Base-by-base conservation (phyloP, 1,284 basidiomycete genomes). In the Trichosporon ovoides region DNA sequence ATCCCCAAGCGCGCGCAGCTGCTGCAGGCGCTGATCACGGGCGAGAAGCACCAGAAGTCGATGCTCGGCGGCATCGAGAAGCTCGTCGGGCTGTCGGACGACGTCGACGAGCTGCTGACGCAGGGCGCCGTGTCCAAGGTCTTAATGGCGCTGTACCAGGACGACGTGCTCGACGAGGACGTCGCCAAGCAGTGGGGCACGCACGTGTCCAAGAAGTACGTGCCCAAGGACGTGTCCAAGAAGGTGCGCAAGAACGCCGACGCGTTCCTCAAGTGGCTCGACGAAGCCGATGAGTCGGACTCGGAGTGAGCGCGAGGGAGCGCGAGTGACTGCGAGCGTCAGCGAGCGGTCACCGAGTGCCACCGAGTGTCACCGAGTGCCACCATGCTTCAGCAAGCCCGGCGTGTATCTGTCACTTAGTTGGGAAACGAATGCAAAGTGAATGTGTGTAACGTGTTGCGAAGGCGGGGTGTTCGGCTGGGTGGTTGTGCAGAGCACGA, bases 161-260 rank as follows among this genome's bases (percentile, higher is more conserved):
- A 82, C 51, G 95, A 98, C 68, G 81, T 97, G 19, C 80, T 99
- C 49, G 93, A 97, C 18, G 95, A 99, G 76, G 92, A 92, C 31
- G 83, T 96, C 16, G 82, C 93, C 63, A 85, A 83, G 52, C 86
- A 93, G 66, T 98, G 94, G 94, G 94, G 93, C 33, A 97, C 91
- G 7, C 95, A 98, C 71, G 92, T 96, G 68, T 91, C 88, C 79
- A 96, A 91, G 82, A 97, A 98, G 82, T 98, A 96, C 74, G 91
- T 95, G 58, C 90, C 95, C 79, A 93, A 91, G 80, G 93, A 98
- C 28, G 88, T 84, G 40, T 90, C 88, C 76, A 98, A 98, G 84
- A 93, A 86, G 78, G 93, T 98, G 57, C 83, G 95, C 67, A 93
- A 95, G 81, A 91, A 90, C 20, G 91, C 91, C 64, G 91, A 91